Evolutionary conservation across 176 grass and related monocot species (phyloP).

Genomic region (Raddia distichophylla): DNA sequence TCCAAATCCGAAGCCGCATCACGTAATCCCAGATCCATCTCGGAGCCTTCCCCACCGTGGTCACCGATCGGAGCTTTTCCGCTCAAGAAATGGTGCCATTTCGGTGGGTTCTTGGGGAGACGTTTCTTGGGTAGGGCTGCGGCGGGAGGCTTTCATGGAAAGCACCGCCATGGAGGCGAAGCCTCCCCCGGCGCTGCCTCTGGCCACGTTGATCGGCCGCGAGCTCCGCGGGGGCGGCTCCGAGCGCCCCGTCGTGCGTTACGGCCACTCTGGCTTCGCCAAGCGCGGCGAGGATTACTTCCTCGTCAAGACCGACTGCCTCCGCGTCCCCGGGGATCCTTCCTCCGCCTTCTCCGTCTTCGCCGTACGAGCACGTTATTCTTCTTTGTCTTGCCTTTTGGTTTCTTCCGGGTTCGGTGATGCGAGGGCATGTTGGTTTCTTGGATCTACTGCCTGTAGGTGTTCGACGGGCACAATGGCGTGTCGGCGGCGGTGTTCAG

Average conservation of each 20-base stretch:
- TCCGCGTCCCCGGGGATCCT: conserved; percentile 68
- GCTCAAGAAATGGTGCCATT: conserved; percentile 28
- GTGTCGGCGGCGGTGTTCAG: conserved; percentile 90
- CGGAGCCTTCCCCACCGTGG: neutral
- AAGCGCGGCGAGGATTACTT: conserved; percentile 97
- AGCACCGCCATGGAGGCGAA: conserved; percentile 40
- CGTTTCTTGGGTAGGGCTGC: conserved; percentile 35
- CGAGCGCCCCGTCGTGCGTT: conserved; percentile 71
- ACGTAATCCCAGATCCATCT: conserved; percentile 35
- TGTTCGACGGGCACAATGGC: conserved; percentile 97
- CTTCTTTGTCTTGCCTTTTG: neutral
- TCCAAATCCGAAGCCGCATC: neutral
- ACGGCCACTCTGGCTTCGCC: conserved; percentile 81
- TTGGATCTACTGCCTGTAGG: conserved; percentile 53
- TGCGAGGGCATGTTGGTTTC: conserved; percentile 21
- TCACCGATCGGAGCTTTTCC: conserved; percentile 25
- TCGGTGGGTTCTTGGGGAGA: conserved; percentile 28
- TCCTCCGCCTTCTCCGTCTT: conserved; percentile 90
- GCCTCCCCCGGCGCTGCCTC: conserved; percentile 47
- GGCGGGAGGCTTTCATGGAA: conserved; percentile 41
- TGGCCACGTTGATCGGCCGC: conserved; percentile 76
- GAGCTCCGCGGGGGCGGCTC: conserved; percentile 77
- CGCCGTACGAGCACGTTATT: conserved; percentile 50
- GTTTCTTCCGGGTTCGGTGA: conserved; percentile 29
- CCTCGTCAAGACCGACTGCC: conserved; percentile 85